Evolutionary conservation across 176 grass and related monocot genomes (phyloP).

Genomic region (Bromus sterilis): DNA sequence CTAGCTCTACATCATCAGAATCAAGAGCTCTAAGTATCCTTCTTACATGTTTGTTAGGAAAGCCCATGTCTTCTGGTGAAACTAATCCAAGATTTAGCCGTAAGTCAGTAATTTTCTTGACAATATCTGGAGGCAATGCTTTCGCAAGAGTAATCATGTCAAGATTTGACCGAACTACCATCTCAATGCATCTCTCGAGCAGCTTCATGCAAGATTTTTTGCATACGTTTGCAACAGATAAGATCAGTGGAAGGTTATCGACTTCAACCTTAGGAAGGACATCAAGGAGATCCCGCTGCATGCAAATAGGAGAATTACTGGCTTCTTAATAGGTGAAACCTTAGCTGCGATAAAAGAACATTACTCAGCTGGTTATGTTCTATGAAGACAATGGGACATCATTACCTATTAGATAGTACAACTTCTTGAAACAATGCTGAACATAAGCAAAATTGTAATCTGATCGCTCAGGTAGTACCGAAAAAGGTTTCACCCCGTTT

Average conservation of each 20-base stretch:
- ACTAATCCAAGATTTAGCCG: slow-evolving; percentile 37
- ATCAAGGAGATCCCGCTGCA: slow-evolving; percentile 76
- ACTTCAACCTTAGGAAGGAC: slow-evolving; percentile 55
- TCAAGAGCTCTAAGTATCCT: slow-evolving; percentile 68
- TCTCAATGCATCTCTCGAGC: slow-evolving; percentile 55
- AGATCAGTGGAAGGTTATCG: slow-evolving; percentile 56
- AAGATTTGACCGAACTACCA: slow-evolving; percentile 47
- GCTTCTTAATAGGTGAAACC: neutral
- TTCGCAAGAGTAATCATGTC: slow-evolving; percentile 73
- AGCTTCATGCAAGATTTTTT: slow-evolving; percentile 42
- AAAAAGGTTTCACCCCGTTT: too few relatives aligned
- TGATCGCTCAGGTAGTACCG: too few relatives aligned
- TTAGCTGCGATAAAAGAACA: neutral
- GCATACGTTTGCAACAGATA: slow-evolving; percentile 63
- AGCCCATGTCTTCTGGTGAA: slow-evolving; percentile 22
- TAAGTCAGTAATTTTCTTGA: slow-evolving; percentile 47
- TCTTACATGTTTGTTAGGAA: slow-evolving; percentile 54
- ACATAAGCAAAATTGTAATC: too few relatives aligned
- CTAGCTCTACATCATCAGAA: slow-evolving; percentile 72
- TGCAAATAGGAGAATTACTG: neutral
- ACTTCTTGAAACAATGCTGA: too few relatives aligned
- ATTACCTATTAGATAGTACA: neutral
- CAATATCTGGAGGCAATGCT: slow-evolving; percentile 36
- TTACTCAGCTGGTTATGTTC: neutral
- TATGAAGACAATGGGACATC: neutral